A percentile compares a stretch with the other conserved stretches of the same genome.
Evolutionary conservation across 768 basidiomycete species (phyloP).

Genomic region (Mycena vulgaris): DNA sequence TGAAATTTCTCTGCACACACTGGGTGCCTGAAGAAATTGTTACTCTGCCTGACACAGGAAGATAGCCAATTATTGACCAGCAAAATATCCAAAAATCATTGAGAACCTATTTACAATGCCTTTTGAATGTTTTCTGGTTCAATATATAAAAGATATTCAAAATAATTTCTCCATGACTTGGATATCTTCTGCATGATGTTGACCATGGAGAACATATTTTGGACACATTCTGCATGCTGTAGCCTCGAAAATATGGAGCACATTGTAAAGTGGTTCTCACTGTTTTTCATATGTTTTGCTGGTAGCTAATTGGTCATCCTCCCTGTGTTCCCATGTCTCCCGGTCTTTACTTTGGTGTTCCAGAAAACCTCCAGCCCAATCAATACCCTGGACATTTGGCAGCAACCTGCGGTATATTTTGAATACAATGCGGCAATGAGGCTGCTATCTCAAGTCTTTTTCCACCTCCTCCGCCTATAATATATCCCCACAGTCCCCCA

Average conservation of each 20-base stretch:
- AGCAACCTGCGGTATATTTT: slow-evolving; percentile 71
- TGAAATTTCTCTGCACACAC: too few relatives aligned
- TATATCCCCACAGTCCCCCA: slow-evolving; percentile 74
- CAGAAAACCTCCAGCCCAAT: slow-evolving; percentile 60
- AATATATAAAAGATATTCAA: neutral
- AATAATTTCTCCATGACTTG: slow-evolving; percentile 6
- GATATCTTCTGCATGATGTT: slow-evolving; percentile 9
- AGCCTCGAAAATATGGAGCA: slow-evolving; percentile 8
- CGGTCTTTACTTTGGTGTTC: slow-evolving; percentile 61
- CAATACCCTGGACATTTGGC: slow-evolving; percentile 57
- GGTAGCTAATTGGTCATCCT: too few relatives aligned
- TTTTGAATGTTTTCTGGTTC: neutral
- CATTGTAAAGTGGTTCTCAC: neutral
- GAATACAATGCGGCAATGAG: slow-evolving; percentile 68
- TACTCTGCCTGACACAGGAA: too few relatives aligned
- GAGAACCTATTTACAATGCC: too few relatives aligned
- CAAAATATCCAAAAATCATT: too few relatives aligned
- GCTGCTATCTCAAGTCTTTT: slow-evolving; percentile 73
- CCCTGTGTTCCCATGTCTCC: slow-evolving; percentile 51
- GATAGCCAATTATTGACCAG: too few relatives aligned
- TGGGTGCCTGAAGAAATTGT: too few relatives aligned
- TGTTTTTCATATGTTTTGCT: too few relatives aligned
- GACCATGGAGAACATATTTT: slow-evolving; percentile 12
- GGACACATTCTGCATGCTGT: slow-evolving; percentile 10
- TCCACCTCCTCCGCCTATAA: slow-evolving; percentile 67